phyloP scores from a whole-genome alignment of 306 rosid genomes.

The Erythrophleum fordii region DNA sequence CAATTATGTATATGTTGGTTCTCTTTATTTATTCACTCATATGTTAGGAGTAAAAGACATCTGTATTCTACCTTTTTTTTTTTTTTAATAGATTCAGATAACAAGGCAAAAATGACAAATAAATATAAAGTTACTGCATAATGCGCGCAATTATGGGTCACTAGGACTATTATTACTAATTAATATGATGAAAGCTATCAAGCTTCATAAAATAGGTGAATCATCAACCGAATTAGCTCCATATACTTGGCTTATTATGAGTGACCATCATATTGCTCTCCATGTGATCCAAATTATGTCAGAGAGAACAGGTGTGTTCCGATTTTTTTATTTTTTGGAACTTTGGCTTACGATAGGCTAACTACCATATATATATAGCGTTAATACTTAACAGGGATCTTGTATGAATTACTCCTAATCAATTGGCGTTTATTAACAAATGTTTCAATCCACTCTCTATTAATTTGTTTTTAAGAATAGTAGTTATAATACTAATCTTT shows the following conservation, averaged over 20 bases:
- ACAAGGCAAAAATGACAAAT: not conserved
- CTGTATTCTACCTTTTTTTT: not conserved
- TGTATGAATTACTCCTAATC: no score
- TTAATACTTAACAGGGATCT: no score
- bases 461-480: no score
- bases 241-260: slow-evolving; percentile 1
- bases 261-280: not conserved
- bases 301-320: not conserved
- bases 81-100: not conserved
- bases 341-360: not conserved
- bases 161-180: not conserved
- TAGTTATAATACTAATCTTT: no score
- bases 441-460: not conserved
- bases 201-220: not conserved
- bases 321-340: not conserved
- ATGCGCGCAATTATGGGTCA: not conserved
- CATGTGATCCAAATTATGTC: not conserved
- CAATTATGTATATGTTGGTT: not conserved
- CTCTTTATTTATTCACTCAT: not conserved
- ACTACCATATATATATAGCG: not conserved
- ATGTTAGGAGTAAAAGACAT: not conserved
- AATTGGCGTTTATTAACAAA: no score
- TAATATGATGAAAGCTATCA: not conserved
- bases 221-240: not conserved
- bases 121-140: not conserved